Conservation (phyloP, 345 rosid genomes). For the Tarenaya hassleriana region DNA sequence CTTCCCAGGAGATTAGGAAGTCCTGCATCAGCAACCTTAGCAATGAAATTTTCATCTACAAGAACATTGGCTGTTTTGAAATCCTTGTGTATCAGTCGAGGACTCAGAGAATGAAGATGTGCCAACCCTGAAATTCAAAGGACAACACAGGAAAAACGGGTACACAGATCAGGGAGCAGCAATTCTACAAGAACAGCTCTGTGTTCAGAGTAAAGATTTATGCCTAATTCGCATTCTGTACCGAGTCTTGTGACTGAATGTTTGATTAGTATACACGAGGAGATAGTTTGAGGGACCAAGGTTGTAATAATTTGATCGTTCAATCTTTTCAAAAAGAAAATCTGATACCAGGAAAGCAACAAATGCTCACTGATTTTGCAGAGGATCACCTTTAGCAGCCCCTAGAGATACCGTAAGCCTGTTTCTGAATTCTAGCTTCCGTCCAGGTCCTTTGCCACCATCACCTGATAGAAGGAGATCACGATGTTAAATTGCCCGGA, state of each 20-base stretch:
- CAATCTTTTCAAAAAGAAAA: constrained; percentile 38
- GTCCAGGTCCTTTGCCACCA: constrained; percentile 53
- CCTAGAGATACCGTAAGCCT: constrained; percentile 82
- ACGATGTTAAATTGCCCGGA: too few species aligned
- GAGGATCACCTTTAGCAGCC: constrained; percentile 96
- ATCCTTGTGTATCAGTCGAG: constrained; percentile 77
- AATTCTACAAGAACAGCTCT: constrained; percentile 2
- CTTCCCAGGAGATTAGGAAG: constrained; percentile 71
- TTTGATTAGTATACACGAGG: constrained; percentile 7
- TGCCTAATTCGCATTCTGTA: background rate
- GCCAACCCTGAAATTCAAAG: constrained; percentile 58
- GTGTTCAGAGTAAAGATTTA: constrained; percentile 1
- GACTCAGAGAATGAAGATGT: constrained; percentile 81
- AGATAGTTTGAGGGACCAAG: constrained; percentile 14
- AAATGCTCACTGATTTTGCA: constrained; percentile 79
- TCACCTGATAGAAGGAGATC: constrained; percentile 35
- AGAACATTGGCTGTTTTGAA: constrained; percentile 91
- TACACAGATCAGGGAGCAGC: constrained; percentile 26
- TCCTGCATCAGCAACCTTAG: constrained; percentile 96
- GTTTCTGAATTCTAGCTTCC: constrained; percentile 88
- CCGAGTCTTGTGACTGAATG: too few species aligned
- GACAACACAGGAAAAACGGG: constrained; percentile 16
- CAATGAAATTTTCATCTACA: constrained; percentile 79
- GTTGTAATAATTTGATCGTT: constrained; percentile 12
- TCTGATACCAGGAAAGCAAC: constrained; percentile 62